Conservation (phyloP, 2,329 filamentous ascomycete species). For the Fusarium nelsonii region DNA sequence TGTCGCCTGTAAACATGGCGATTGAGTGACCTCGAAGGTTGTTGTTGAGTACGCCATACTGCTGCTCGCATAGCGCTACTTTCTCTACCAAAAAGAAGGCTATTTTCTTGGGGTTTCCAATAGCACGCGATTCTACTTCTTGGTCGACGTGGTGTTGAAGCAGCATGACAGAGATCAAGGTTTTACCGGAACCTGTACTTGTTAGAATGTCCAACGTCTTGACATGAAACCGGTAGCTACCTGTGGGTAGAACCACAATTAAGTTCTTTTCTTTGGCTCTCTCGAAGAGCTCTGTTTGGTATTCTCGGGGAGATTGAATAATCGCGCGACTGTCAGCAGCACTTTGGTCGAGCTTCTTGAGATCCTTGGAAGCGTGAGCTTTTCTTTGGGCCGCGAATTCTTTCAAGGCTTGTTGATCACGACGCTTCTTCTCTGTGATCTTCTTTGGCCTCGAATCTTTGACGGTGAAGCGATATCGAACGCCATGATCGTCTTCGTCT, state of each 20-base stretch:
- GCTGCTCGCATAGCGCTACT: slow-evolving; percentile 90
- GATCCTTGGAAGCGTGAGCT: slow-evolving; percentile 49
- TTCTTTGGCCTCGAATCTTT: slow-evolving; percentile 53
- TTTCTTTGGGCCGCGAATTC: slow-evolving; percentile 56
- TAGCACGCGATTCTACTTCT: slow-evolving; percentile 77
- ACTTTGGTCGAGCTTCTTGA: slow-evolving; percentile 51
- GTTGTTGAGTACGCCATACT: slow-evolving; percentile 81
- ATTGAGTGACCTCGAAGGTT: slow-evolving; percentile 81
- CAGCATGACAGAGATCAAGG: slow-evolving; percentile 90
- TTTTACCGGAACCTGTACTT: slow-evolving; percentile 85
- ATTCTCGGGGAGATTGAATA: slow-evolving; percentile 85
- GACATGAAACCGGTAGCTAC: slow-evolving; percentile 53
- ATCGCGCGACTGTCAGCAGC: slow-evolving; percentile 63
- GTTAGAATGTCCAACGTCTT: not conserved
- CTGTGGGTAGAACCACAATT: slow-evolving; percentile 95
- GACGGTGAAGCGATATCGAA: slow-evolving; percentile 47
- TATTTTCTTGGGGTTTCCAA: slow-evolving; percentile 71
- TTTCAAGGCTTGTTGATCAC: slow-evolving; percentile 65
- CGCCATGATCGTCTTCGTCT: slow-evolving; percentile 48
- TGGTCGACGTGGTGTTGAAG: slow-evolving; percentile 80
- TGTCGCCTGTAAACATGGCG: slow-evolving; percentile 80
- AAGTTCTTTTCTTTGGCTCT: slow-evolving; percentile 85
- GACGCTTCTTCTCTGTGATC: slow-evolving; percentile 61
- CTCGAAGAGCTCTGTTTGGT: slow-evolving; percentile 92
- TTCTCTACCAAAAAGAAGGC: slow-evolving; percentile 94